These are phyloP conservation scores for Rutstroemia sp. DNA, from an alignment of 2,329 filamentous ascomycete genomes.

Conservation along the genomic window DNA sequence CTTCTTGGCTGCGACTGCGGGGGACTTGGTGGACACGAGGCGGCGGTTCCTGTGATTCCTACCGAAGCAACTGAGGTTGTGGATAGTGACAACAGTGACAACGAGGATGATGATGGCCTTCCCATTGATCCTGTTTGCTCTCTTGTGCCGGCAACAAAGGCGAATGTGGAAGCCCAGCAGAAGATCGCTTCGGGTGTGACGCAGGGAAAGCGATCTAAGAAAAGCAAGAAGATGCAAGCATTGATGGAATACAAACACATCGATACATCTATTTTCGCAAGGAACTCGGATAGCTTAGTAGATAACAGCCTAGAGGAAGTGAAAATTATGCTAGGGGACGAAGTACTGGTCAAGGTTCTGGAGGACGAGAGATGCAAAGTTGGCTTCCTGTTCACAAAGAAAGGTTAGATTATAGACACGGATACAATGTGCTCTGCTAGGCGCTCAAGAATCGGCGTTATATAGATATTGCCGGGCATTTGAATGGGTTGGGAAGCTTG, in stretches of 20 bases:
- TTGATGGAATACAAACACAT: constrained; percentile 49
- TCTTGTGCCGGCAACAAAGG: constrained; percentile 34
- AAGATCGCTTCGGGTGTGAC: constrained; percentile 31
- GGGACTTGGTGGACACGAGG: constrained; percentile 38
- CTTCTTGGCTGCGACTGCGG: constrained; percentile 56
- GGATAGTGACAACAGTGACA: constrained; percentile 11
- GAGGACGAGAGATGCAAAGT: constrained; percentile 36
- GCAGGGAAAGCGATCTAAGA: constrained; percentile 26
- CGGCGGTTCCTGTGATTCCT: constrained; percentile 13
- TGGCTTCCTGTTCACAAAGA: constrained; percentile 42
- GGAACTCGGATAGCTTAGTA: constrained; percentile 28
- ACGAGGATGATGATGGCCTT: constrained; percentile 28
- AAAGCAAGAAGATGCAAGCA: constrained; percentile 36
- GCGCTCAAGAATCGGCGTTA: background rate
- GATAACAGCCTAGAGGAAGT: constrained; percentile 29
- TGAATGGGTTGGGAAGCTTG: background rate
- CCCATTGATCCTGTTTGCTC: constrained; percentile 15
- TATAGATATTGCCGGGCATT: background rate
- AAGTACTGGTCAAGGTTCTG: constrained; percentile 40
- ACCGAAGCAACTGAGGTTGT: constrained; percentile 12
- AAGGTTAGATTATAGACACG: constrained; percentile 6
- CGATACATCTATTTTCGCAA: constrained; percentile 33
- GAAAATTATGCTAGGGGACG: constrained; percentile 38
- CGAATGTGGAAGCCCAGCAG: constrained; percentile 40
- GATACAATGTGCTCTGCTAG: background rate